These are phyloP conservation scores for Saccharomycopsis sp. DNA, from an alignment of 805 yeast genomes.

Conservation along the genomic window DNA sequence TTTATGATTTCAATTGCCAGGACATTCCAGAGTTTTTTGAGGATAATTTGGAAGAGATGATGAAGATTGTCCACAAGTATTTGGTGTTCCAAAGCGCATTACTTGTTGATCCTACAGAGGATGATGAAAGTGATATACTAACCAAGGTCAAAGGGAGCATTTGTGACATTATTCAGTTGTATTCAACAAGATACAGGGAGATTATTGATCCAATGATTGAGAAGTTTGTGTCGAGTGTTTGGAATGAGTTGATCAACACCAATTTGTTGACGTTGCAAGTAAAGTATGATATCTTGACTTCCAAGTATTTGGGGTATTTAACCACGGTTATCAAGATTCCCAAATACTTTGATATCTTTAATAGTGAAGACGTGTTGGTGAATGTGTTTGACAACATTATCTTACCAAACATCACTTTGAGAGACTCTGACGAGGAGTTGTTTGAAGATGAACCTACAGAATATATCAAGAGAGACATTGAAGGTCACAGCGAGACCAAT, in stretches of 20 bases:
- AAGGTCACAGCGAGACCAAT: slow-evolving; percentile 90
- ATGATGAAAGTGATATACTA: slow-evolving; percentile 58
- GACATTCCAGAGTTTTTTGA: slow-evolving; percentile 98
- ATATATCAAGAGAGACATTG: slow-evolving; percentile 84
- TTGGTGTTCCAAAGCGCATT: slow-evolving; percentile 49
- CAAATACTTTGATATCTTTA: slow-evolving; percentile 56
- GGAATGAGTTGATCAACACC: slow-evolving; percentile 64
- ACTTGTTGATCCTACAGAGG: slow-evolving; percentile 49
- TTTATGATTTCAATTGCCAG: slow-evolving; percentile 91
- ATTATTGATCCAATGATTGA: slow-evolving; percentile 74
- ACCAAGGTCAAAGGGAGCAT: slow-evolving; percentile 73
- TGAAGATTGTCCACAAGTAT: slow-evolving; percentile 78
- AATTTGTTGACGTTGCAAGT: slow-evolving; percentile 49
- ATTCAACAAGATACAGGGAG: slow-evolving; percentile 86
- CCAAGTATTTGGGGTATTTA: slow-evolving; percentile 70
- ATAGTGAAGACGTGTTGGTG: slow-evolving; percentile 51
- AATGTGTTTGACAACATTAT: slow-evolving; percentile 77
- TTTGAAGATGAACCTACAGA: slow-evolving; percentile 97
- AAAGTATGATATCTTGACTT: slow-evolving; percentile 77
- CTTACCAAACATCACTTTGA: slow-evolving; percentile 76
- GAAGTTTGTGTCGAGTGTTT: slow-evolving; percentile 70
- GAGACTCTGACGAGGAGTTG: slow-evolving; percentile 83
- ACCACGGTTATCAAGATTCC: slow-evolving; percentile 72
- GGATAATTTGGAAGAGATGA: slow-evolving; percentile 69
- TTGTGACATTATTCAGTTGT: slow-evolving; percentile 76